Percentiles rank a stretch among this genome's conserved stretches.
Evolutionary conservation across 2,329 filamentous ascomycete species (phyloP).

Genomic region (Laburnicola sp.): DNA sequence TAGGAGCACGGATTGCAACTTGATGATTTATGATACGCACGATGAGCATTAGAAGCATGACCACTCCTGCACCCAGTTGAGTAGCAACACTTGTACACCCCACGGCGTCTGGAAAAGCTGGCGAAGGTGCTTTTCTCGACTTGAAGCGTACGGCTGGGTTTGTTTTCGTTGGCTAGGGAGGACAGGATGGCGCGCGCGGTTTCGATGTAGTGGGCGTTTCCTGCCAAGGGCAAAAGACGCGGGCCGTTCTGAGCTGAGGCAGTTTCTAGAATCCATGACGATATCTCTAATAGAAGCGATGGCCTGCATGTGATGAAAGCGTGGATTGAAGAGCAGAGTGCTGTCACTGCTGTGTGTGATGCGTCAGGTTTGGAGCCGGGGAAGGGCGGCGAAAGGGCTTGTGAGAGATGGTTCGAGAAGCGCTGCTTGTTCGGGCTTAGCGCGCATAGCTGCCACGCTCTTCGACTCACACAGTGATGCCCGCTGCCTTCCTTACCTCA

Average conservation of each 20-base stretch:
- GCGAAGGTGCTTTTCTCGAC: neutral
- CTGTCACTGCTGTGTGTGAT: neutral
- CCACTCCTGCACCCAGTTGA: neutral
- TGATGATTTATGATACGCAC: conserved; percentile 10
- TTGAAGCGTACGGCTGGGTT: neutral
- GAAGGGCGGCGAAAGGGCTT: conserved; percentile 17
- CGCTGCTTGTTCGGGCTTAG: neutral
- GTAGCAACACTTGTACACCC: neutral
- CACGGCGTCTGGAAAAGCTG: neutral
- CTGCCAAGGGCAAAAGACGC: neutral
- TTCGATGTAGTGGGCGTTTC: neutral
- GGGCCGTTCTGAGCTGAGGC: neutral
- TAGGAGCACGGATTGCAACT: conserved; percentile 7
- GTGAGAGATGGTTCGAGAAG: conserved; percentile 8
- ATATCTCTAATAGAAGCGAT: too few relatives aligned
- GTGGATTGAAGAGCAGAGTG: neutral
- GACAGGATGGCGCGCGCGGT: neutral
- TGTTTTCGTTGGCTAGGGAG: neutral
- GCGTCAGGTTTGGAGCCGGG: neutral
- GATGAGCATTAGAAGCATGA: conserved; percentile 4
- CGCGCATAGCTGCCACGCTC: neutral
- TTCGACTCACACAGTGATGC: conserved; percentile 7
- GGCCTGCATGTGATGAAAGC: neutral
- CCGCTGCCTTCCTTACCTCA: neutral
- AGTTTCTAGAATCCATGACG: neutral